Base-by-base conservation (phyloP, 805 yeast species). In the Grigorovia transvaalensis region DNA sequence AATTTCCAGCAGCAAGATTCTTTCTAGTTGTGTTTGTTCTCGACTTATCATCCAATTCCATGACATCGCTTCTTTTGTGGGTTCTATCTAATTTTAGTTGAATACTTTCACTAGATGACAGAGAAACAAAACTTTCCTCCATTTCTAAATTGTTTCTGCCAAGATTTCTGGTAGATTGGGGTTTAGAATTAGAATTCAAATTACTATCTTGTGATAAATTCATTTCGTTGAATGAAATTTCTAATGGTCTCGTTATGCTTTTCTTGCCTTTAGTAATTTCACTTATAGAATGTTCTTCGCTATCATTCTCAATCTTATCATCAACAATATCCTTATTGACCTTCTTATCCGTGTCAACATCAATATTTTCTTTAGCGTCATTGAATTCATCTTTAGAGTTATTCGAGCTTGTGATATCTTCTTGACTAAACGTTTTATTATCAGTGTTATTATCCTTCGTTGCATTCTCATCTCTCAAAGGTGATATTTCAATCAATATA, bases 31-130 rank as follows among this genome's bases (percentile, higher is more conserved):
- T 30, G 11, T 45, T n/a, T 19, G 13, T 23, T 6, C 19, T 43
- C 11, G 35, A 40, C 20, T 40, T 27, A 47, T 18, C 49, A 44
- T 44, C 45, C 56, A 15, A 33, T 5, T 13, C 15, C 15, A 33
- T 33, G 15, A 33, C 15, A 11, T 33, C 38, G 15, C 15, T 33
- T 8, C 38, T 23, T 23, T 23, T 33, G 8, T 13, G 38, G 15
- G 11, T 33, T 13, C 56, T 57, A 12, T 59, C 59, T n/a, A 63
- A 47, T 45, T 59, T 55, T 2, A 64, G 46, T 30, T 57, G 57
- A 43, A 62, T 60, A 50, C 68, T 64, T 49, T 64, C 68, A 44
- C 61, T 61, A 2, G 68, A 64, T 4, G 59, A 57, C 12, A 56
- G 46, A 45, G 58, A 56, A 2, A 43, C 29, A 8, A 44, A 20